Evolutionary conservation across 2,329 filamentous ascomycete genomes (phyloP), one percentile per base, ranked within the genome.

Genomic region (Colletotrichum salicis): DNA sequence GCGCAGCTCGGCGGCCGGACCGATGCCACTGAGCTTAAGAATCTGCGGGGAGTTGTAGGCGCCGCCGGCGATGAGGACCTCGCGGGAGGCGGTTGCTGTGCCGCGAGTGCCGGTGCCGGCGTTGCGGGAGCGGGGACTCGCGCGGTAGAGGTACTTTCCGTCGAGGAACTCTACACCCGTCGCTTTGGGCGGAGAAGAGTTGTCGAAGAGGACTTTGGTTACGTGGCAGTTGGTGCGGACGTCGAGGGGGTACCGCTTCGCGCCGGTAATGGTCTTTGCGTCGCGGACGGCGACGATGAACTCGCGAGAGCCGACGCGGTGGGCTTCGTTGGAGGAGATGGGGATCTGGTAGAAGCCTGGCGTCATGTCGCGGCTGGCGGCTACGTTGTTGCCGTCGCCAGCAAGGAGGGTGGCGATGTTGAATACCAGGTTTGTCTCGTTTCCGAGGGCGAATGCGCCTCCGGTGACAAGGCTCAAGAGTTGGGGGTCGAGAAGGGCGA

Each of bases 271-370:
- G 76, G 86, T 84, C 72, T 82, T 82, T 7, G 85, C 86, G 73
- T 86, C 84, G n/a, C 83, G 82, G 29, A 84, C 82, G 60, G 83
- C 78, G 73, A 89, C 76, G 60, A 92, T 81, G 63, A 90, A 87
- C 67, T 91, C 87, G 35, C 89, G 86, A 4, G 88, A 82, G 15
- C 89, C 87, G 56, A 82, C 87, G 35, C 90, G 88, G 57, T 84
- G 82, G 63, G 80, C 83, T n/a, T 84, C 77, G n/a, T 84, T 81
- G 72, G 87, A 86, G 1, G 85, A 83, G 33, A 91, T 77, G 3
- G 90, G 90, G 5, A 92, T 86, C 74, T 92, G 89, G 77, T 87
- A 91, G 45, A 88, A 80, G 1, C 84, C 85, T 33, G 84, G 81
- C 3, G 79, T 76, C 24, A 78, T 78, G 76, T 91, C 89, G 29